Conservation (phyloP, 192 early-diverging fungal species). For the Coemansia sp. region DNA sequence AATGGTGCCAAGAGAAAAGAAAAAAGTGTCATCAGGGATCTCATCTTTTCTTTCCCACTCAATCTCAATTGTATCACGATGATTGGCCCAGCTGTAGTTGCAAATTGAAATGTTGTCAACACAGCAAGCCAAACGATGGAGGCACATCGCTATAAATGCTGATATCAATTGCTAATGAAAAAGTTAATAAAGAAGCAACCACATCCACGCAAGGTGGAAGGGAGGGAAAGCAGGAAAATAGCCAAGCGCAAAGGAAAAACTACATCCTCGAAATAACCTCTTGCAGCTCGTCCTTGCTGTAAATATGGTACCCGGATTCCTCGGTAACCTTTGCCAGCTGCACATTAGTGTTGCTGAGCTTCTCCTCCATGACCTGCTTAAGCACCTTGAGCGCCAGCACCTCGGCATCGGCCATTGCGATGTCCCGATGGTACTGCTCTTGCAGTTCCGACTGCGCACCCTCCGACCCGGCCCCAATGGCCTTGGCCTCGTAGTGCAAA, state of each 20-base stretch:
- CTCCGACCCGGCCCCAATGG: slow-evolving; percentile 98
- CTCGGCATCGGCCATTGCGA: slow-evolving; percentile 86
- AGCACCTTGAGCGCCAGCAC: slow-evolving; percentile 89
- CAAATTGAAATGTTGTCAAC: neutral
- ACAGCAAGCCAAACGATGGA: neutral
- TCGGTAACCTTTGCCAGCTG: slow-evolving; percentile 86
- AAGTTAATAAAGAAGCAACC: neutral
- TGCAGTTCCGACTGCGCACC: slow-evolving; percentile 98
- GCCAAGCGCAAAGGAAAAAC: too few species aligned
- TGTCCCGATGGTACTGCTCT: slow-evolving; percentile 86
- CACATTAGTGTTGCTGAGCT: slow-evolving; percentile 93
- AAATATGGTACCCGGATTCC: slow-evolving; percentile 74
- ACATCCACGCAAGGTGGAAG: too few species aligned
- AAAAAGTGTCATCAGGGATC: neutral
- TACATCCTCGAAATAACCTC: slow-evolving; percentile 71
- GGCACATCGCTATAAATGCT: neutral
- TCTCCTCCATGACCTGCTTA: slow-evolving; percentile 99
- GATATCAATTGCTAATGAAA: neutral
- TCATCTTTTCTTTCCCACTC: neutral
- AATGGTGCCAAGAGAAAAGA: neutral
- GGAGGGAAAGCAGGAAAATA: too few species aligned
- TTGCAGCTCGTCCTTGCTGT: slow-evolving; percentile 78
- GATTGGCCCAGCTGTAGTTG: neutral
- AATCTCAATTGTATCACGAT: neutral
- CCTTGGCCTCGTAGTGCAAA: slow-evolving; percentile 93